These are phyloP conservation scores for Caryopteris hybrid DNA, from an alignment of 305 asterid genomes.

Conservation along the genomic window DNA sequence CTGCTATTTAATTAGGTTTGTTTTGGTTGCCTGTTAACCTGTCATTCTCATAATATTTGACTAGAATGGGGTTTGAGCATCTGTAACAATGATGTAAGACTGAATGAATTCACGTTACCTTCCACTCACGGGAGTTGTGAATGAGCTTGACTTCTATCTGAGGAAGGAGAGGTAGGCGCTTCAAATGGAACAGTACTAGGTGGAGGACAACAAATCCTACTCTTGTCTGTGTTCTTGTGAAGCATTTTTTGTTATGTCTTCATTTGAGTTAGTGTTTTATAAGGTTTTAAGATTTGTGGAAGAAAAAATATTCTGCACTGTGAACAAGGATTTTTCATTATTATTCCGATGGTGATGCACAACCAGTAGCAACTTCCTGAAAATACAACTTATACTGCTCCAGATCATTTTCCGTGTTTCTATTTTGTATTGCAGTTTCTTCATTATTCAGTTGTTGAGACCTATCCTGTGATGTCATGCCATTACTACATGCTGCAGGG, in stretches of 20 bases:
- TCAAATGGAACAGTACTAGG: too few species aligned
- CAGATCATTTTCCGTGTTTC: background rate
- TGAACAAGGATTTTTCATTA: background rate
- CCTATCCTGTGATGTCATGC: background rate
- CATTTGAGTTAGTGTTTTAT: background rate
- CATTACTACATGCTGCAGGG: slow-evolving; percentile 43
- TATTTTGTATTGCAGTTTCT: background rate
- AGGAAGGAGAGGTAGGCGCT: too few species aligned
- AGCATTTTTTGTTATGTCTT: background rate
- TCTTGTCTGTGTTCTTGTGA: background rate
- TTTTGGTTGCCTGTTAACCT: background rate
- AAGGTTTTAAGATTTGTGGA: background rate
- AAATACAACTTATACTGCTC: background rate
- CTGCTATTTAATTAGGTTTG: background rate
- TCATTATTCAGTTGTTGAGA: background rate
- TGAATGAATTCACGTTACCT: background rate
- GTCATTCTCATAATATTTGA: background rate
- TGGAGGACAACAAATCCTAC: too few species aligned
- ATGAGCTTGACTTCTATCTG: too few species aligned
- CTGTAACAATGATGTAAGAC: too few species aligned
- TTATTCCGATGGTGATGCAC: background rate
- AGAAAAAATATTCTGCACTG: background rate
- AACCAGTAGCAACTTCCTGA: background rate
- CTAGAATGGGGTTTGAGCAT: background rate
- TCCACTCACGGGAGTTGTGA: background rate